These are phyloP conservation scores for Flaveria floridana DNA, from an alignment of 140 eudicot genomes.

Conservation along the genomic window DNA sequence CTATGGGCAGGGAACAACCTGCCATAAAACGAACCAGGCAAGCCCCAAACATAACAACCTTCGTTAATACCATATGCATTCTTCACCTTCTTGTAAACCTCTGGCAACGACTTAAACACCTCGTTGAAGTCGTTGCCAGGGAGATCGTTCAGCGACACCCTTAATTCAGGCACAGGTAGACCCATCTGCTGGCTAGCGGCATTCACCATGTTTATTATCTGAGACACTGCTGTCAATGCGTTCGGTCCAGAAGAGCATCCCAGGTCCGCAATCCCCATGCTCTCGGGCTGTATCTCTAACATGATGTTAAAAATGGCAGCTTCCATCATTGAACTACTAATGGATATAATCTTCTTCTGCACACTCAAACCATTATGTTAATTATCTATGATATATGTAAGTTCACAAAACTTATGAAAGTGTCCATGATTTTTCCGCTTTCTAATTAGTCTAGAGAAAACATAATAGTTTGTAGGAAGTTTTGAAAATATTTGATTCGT, in stretches of 20 bases:
- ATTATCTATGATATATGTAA: neutral
- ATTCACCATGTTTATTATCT: conserved; percentile 35
- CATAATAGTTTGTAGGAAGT: neutral
- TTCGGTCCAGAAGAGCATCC: conserved; percentile 84
- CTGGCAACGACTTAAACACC: conserved; percentile 44
- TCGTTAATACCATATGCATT: conserved; percentile 37
- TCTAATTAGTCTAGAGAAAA: neutral
- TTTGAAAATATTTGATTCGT: neutral
- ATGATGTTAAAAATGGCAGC: conserved; percentile 39
- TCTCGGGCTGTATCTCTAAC: conserved; percentile 29
- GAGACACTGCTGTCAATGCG: conserved; percentile 36
- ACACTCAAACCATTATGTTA: neutral
- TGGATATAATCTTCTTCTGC: conserved; percentile 47
- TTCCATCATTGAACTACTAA: conserved; percentile 35
- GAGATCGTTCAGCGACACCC: conserved; percentile 58
- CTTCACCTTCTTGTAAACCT: conserved; percentile 33
- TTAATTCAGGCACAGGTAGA: conserved; percentile 43
- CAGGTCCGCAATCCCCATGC: conserved; percentile 63
- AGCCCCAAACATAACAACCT: conserved; percentile 44
- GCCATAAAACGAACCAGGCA: conserved; percentile 74
- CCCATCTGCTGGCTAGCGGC: conserved; percentile 18
- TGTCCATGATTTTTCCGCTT: too few relatives aligned
- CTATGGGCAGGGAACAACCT: conserved; percentile 47
- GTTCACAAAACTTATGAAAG: neutral
- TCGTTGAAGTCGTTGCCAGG: conserved; percentile 71